Base-by-base conservation (phyloP, 805 yeast species). In the Peterozyma xylosa region DNA sequence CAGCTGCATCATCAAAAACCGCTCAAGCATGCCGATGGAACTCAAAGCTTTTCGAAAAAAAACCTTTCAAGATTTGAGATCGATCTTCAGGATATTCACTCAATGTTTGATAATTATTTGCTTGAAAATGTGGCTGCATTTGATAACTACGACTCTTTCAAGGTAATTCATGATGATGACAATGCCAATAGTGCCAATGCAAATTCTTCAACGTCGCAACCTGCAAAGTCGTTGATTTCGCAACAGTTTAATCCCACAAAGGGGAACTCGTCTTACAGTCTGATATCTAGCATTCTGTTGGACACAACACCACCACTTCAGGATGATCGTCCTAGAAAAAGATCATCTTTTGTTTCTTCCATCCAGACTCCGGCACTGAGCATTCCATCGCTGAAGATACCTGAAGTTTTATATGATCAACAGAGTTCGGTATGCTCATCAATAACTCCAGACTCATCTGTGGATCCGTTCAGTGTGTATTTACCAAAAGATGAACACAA, bases 31-130 rank as follows among this genome's bases (percentile, higher is more conserved):
- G 7, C 7, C 7, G 27, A 21, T 21, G 27, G 4, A 21, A 21
- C 27, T 21, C 27, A 21, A 21, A 21, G 7, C 7, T 21, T 21
- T 7, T 21, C 27, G 27, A 21, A 21, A 7, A 21, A 21, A 7
- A 21, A 21, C 7, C 7, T 5, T 34, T 16, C 27, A 15, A 16
- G 42, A 30, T 30, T 15, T 18, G 38, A 27, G 43, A 39, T 33
- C 11, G 35, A 37, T 27, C 34, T 37, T 14, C 27, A 18, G 16
- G 44, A 37, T 17, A 41, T 37, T 33, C 29, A 38, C 15, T 36
- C 42, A 3, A 35, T 37, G 38, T 41, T 45, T 37, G 41, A 41
- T 4, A 35, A 45, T 36, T 37, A 32, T 33, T 29, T 37, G 9
- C 14, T 34, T 16, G 35, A 38, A 27, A 37, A 37, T 16, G 45